Evolutionary conservation across 306 rosid species (phyloP), one percentile per base, ranked within the genome.

Genomic region (Ziziphus jujuba): DNA sequence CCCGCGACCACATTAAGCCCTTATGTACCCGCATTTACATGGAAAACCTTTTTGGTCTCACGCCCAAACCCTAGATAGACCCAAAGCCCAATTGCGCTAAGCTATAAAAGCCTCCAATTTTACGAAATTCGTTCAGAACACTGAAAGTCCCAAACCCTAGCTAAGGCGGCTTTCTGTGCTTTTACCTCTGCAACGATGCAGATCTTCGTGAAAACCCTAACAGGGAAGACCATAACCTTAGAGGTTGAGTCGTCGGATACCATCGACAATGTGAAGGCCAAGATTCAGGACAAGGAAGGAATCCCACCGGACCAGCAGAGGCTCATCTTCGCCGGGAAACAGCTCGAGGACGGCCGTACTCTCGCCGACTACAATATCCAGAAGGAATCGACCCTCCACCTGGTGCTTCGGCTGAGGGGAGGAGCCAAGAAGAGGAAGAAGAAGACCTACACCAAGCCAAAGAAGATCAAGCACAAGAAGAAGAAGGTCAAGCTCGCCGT

Each of bases 221-320:
- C 97, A 74, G 96, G 96, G 6, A 91, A 91, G 77, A 91, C 96
- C 17, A 91, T 91, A 20, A 91, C 97, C 82, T 90, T 91, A 0
- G 97, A 91, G 84, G 96, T 91, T 9, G 97, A 91, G 77, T 84
- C 95, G 20, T 89, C 97, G 0, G 97, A 91, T 62, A 91, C 97
- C 66, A 91, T 91, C 72, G 97, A 91, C 84, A 91, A 88, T 56
- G 96, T 91, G 20, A 91, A 91, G 80, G 77, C 97, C 14, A 91
- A 91, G 87, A 91, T 91, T 73, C 97, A 91, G 61, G 96, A 91
- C 91, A 91, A 91, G 85, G 96, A 91, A 20, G 97, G 97, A 1
- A 91, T 91, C 38, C 97, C 97, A 0, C 97, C 97, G 61, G 96
- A 91, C 87, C 97, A 91, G 81, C 97, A 91, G 70, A 87, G 97